These are phyloP conservation scores for Annulohypoxylon truncatum DNA, from an alignment of 2,329 filamentous ascomycete species.

Conservation along the genomic window DNA sequence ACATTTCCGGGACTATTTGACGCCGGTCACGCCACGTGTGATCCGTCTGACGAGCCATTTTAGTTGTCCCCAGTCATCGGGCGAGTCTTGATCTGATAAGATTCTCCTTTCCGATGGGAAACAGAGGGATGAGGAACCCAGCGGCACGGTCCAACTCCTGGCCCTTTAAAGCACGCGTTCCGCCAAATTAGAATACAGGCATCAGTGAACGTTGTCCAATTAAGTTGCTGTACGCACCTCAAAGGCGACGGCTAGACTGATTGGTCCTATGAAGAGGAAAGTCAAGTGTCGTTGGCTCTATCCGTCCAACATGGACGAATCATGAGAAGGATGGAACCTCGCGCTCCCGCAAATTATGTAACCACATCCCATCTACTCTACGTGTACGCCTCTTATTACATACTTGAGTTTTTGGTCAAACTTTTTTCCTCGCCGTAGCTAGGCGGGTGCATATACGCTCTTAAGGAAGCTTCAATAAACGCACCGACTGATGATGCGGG, in stretches of 20 bases:
- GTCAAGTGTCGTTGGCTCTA: background rate
- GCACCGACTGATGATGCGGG: too few relatives aligned
- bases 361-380: background rate
- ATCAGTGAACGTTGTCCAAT: conserved; percentile 8
- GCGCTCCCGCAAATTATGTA: background rate
- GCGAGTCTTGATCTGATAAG: conserved; percentile 37
- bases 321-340: background rate
- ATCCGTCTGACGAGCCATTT: conserved; percentile 31
- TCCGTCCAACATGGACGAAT: conserved; percentile 5
- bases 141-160: conserved; percentile 7
- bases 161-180: background rate
- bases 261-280: background rate
- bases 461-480: background rate
- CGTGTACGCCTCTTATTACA: background rate
- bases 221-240: background rate
- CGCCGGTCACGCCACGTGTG: conserved; percentile 42
- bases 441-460: too few relatives aligned
- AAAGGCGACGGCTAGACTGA: background rate
- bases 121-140: conserved; percentile 7
- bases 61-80: background rate
- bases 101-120: conserved; percentile 13
- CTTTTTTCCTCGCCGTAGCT: background rate
- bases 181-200: background rate
- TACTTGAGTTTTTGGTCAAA: background rate
- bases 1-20: conserved; percentile 30